Percentiles rank a stretch among this genome's conserved stretches.
Evolutionary conservation across 2,329 filamentous ascomycete species (phyloP).

Genomic region (Alternaria sp.): DNA sequence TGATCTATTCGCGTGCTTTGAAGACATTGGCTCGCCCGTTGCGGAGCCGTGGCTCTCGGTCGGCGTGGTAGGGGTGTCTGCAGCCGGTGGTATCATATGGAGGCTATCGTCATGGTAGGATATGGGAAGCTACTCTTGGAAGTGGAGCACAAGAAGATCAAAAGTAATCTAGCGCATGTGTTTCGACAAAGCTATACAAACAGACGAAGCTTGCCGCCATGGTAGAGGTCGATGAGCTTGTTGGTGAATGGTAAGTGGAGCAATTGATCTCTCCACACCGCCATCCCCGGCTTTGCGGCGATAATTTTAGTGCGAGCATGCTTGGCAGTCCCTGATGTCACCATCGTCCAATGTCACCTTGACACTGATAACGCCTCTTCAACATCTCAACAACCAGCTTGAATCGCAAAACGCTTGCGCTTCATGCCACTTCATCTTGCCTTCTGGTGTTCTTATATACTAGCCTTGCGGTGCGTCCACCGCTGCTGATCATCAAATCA

Average conservation of each 20-base stretch:
- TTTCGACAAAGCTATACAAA: background rate
- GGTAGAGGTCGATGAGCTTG: slow-evolving; percentile 1
- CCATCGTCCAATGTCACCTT: background rate
- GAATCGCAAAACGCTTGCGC: too few species aligned
- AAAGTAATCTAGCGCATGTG: background rate
- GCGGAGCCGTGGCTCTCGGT: slow-evolving; percentile 31
- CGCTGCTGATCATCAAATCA: too few species aligned
- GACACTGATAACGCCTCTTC: background rate
- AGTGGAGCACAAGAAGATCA: background rate
- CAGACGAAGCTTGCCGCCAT: background rate
- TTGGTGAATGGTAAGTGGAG: slow-evolving; percentile 1
- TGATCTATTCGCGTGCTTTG: slow-evolving; percentile 24
- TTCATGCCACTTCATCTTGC: background rate
- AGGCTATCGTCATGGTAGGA: background rate
- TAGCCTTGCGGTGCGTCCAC: too few species aligned
- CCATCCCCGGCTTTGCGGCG: background rate
- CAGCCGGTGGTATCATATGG: slow-evolving; percentile 27
- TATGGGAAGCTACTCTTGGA: background rate
- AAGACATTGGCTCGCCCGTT: slow-evolving; percentile 28
- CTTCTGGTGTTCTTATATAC: too few species aligned
- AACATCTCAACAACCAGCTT: background rate
- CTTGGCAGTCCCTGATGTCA: background rate
- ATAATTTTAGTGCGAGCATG: slow-evolving; percentile 1
- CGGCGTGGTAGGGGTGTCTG: slow-evolving; percentile 31
- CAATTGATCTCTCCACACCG: slow-evolving; percentile 2